These are phyloP conservation scores for Parasitella parasitica DNA, from an alignment of 371 early-diverging fungal genomes.

Conservation along the genomic window DNA sequence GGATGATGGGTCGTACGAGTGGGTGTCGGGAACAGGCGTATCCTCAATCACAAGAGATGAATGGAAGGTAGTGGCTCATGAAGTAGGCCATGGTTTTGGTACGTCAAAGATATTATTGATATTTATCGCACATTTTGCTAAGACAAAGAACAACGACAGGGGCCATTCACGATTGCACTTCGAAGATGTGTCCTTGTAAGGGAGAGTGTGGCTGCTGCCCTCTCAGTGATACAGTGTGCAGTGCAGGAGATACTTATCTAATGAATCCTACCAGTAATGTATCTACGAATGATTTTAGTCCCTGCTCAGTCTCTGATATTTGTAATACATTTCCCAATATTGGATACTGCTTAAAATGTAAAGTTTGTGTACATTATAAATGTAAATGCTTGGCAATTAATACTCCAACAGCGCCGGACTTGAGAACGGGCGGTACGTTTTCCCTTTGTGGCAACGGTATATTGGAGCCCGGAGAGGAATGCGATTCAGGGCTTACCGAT, in stretches of 20 bases:
- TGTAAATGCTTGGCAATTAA: not conserved
- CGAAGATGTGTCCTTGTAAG: constrained; percentile 60
- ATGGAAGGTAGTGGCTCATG: constrained; percentile 97
- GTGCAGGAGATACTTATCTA: constrained; percentile 75
- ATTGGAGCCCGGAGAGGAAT: constrained; percentile 87
- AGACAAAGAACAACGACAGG: constrained; percentile 17
- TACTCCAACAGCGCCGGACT: constrained; percentile 28
- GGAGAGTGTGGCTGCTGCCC: constrained; percentile 73
- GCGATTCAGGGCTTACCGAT: constrained; percentile 85
- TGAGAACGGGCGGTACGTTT: constrained; percentile 31
- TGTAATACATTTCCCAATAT: constrained; percentile 61
- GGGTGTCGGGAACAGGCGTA: constrained; percentile 87
- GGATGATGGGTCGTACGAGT: constrained; percentile 47
- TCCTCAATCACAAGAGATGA: constrained; percentile 82
- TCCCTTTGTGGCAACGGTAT: constrained; percentile 95
- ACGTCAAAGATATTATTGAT: constrained; percentile 10
- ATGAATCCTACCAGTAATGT: constrained; percentile 90
- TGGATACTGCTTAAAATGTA: constrained; percentile 64
- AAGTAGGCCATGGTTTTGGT: constrained; percentile 90
- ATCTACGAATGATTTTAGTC: constrained; percentile 71
- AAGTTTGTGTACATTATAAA: not conserved
- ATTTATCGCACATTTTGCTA: no score
- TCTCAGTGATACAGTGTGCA: constrained; percentile 67
- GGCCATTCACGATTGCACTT: constrained; percentile 70
- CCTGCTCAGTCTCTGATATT: constrained; percentile 77